These are phyloP conservation scores for Suillus decipiens DNA, from an alignment of 768 basidiomycete genomes.

Conservation along the genomic window DNA sequence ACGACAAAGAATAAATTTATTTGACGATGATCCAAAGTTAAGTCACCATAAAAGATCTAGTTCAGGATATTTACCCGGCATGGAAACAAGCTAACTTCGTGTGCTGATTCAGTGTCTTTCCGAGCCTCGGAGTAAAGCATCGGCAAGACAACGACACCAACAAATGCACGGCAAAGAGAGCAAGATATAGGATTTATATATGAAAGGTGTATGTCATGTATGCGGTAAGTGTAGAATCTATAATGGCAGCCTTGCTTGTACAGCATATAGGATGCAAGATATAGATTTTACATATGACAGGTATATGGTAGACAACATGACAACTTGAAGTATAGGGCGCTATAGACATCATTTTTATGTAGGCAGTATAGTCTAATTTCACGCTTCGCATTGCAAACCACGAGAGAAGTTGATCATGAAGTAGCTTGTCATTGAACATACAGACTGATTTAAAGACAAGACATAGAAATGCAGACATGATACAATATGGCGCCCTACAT, in stretches of 20 bases:
- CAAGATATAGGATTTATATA: not conserved
- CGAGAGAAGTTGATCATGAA: not conserved
- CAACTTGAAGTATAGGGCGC: not conserved
- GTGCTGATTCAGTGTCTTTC: no score
- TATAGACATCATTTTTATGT: not conserved
- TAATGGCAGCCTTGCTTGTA: not conserved
- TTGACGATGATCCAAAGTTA: not conserved
- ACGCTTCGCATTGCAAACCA: not conserved
- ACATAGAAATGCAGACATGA: not conserved
- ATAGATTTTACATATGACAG: not conserved
- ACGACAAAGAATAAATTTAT: not conserved
- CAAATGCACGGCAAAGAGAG: not conserved
- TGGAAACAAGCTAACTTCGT: no score
- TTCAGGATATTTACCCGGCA: not conserved
- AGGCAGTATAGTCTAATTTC: slow-evolving; percentile 1
- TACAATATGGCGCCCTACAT: not conserved
- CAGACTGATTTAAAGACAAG: not conserved
- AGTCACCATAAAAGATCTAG: not conserved
- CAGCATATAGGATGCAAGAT: not conserved
- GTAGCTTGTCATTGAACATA: not conserved
- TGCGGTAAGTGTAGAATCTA: not conserved
- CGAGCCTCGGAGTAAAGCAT: not conserved
- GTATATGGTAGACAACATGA: not conserved
- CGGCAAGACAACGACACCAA: not conserved
- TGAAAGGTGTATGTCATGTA: not conserved